Base-by-base conservation (phyloP, 192 early-diverging fungal genomes). In the Gamsiella multidivaricata region DNA sequence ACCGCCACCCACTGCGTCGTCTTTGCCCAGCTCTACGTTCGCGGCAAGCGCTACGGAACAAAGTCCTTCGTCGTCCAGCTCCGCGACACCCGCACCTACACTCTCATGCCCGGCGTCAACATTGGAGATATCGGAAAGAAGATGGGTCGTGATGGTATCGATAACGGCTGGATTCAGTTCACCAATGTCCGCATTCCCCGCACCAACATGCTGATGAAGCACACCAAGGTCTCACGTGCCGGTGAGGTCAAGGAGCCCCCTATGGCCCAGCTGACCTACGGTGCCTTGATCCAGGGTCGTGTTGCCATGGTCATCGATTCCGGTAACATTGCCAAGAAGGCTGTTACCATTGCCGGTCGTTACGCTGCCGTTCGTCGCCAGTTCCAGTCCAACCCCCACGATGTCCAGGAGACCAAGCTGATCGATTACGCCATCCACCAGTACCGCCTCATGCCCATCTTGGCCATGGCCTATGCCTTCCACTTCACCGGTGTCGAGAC, bases 391-490 rank as follows among this genome's bases (percentile, higher is more conserved):
- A 86, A 60, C n/a, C 80, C 87, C 12, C 85, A 85, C 23, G 82
- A 89, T 39, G 61, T 74, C 15, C 81, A 83, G 33, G 95, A 97
- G 80, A 96, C 92, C 55, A 95, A 95, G 81, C 83, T 97, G 61
- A 82, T 97, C 46, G 95, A 97, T 82, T 97, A 97, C 70, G 90
- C 91, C 41, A 94, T 97, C 54, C 95, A 97, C 82, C 95, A 97
- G 80, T 87, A 94, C 85, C 91, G 95, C n/a, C 81, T 97, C 62
- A 89, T 97, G 86, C 95, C 95, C 5, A 82, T 97, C 61, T 84
- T 97, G 59, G 94, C 95, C 25, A 93, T 94, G 84, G 88, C 94
- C 8, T 95, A 90, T 81, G 95, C 95, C 14, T 91, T 97, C 90
- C 88, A 91, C 61, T 97, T 97, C 61, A 92, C 94, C 25, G 95